phyloP scores from a whole-genome alignment of 1,139 yeast species.

The Keqinozyma sinolaborantium region DNA sequence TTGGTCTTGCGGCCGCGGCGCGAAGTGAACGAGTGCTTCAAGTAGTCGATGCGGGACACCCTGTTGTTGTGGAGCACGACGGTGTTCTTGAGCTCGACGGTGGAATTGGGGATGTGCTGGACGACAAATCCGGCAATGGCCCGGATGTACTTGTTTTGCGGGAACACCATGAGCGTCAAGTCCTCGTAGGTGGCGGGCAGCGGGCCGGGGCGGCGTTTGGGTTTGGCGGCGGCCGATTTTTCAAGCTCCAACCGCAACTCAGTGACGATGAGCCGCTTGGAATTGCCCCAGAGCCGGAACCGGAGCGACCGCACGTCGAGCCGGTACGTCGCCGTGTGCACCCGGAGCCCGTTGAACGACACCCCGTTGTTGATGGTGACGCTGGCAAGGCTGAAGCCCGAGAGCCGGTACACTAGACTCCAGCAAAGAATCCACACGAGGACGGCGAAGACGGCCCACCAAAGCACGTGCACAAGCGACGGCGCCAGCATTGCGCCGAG shows the following conservation, averaged over 20 bases:
- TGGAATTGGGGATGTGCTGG: constrained; percentile 21
- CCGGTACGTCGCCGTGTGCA: constrained; percentile 11
- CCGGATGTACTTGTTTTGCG: constrained; percentile 12
- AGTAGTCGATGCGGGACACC: constrained; percentile 18
- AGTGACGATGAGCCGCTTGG: constrained; percentile 27
- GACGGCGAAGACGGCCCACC: neutral
- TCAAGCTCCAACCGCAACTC: constrained; percentile 15
- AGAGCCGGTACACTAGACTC: constrained; percentile 22
- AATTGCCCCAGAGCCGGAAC: constrained; percentile 40
- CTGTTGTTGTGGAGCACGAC: constrained; percentile 10
- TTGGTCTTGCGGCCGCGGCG: constrained; percentile 16
- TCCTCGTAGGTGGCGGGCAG: constrained; percentile 1
- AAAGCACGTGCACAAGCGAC: neutral
- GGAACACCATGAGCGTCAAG: constrained; percentile 13
- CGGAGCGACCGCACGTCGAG: constrained; percentile 23
- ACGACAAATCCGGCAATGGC: constrained; percentile 13
- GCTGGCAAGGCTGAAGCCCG: constrained; percentile 33
- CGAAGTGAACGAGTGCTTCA: constrained; percentile 18
- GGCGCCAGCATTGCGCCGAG: neutral
- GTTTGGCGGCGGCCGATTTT: neutral
- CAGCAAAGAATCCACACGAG: constrained; percentile 23
- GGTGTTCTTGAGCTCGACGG: constrained; percentile 25
- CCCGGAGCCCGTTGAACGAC: constrained; percentile 29
- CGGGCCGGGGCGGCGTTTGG: neutral
- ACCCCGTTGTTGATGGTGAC: constrained; percentile 39